phyloP scores from a whole-genome alignment of 1,284 basidiomycete species.

The Pseudozyma tsukubaensis region DNA sequence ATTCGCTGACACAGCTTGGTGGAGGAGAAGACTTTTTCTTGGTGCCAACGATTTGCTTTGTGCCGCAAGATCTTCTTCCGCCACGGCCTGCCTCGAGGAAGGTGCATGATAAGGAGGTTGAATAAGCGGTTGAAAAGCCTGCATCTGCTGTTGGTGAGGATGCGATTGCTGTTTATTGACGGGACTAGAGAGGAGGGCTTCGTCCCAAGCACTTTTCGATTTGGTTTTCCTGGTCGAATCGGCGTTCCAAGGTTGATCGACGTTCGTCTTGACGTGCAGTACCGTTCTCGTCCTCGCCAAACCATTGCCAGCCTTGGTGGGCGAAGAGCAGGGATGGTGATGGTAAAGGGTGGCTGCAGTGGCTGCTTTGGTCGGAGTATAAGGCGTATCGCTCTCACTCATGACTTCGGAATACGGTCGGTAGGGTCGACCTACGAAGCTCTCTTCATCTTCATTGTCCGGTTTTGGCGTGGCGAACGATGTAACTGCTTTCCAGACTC shows the following conservation, averaged over 20 bases:
- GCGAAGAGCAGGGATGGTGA: not conserved
- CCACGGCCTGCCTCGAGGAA: too few species aligned
- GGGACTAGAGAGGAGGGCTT: constrained; percentile 30
- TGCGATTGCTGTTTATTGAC: constrained; percentile 16
- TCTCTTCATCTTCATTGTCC: constrained; percentile 27
- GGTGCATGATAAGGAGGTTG: too few species aligned
- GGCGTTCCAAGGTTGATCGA: constrained; percentile 29
- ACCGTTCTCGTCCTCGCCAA: constrained; percentile 18
- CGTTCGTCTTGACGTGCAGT: constrained; percentile 23
- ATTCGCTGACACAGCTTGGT: constrained; percentile 15
- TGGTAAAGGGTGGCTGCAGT: not conserved
- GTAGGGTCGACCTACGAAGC: constrained; percentile 25
- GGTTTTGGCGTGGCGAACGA: constrained; percentile 6
- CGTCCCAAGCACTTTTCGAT: constrained; percentile 17
- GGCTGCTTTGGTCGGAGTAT: constrained; percentile 14
- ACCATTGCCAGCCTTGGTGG: constrained; percentile 7
- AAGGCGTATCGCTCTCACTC: constrained; percentile 38
- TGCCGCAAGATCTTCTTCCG: too few species aligned
- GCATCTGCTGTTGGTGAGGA: not conserved
- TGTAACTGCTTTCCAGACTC: constrained; percentile 38
- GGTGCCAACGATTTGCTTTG: constrained; percentile 1
- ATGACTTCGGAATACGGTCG: constrained; percentile 15
- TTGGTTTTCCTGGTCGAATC: constrained; percentile 14
- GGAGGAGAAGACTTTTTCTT: constrained; percentile 20
- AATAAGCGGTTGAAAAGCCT: not conserved